Conservation (phyloP, 257 asterid genomes). For the Asclepias syriaca region DNA sequence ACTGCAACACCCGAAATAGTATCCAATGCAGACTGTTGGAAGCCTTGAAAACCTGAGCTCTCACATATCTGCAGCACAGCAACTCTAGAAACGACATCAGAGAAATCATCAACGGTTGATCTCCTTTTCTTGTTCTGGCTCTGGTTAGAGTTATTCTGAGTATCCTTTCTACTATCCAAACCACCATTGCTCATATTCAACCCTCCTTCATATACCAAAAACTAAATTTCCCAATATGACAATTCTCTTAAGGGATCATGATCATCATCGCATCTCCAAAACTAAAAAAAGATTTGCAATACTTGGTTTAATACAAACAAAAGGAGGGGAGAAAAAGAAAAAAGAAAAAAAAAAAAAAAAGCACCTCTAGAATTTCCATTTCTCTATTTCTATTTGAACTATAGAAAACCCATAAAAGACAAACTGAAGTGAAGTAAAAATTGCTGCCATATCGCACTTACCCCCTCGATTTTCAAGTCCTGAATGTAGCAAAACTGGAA, state of each 20-base stretch:
- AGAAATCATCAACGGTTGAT: conserved; percentile 30
- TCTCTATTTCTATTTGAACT: not conserved
- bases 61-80: conserved; percentile 40
- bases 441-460: not conserved
- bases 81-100: conserved; percentile 27
- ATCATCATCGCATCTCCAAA: not conserved
- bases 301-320: not conserved
- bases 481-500: not conserved
- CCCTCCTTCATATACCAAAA: conserved; percentile 37
- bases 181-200: conserved; percentile 80
- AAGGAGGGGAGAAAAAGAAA: too few species aligned
- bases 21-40: conserved; percentile 68
- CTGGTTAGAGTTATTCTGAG: conserved; percentile 33
- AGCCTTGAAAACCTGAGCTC: conserved; percentile 72
- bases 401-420: not conserved
- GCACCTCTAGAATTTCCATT: not conserved
- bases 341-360: not conserved
- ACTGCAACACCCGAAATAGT: conserved; percentile 61
- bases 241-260: not conserved
- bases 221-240: conserved; percentile 20
- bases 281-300: not conserved
- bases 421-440: not conserved
- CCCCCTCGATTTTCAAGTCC: not conserved
- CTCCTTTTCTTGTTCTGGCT: conserved; percentile 27
- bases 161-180: conserved; percentile 46